phyloP scores from a whole-genome alignment of 495 filamentous ascomycete genomes.

The Rhizodiscina lignyota region DNA sequence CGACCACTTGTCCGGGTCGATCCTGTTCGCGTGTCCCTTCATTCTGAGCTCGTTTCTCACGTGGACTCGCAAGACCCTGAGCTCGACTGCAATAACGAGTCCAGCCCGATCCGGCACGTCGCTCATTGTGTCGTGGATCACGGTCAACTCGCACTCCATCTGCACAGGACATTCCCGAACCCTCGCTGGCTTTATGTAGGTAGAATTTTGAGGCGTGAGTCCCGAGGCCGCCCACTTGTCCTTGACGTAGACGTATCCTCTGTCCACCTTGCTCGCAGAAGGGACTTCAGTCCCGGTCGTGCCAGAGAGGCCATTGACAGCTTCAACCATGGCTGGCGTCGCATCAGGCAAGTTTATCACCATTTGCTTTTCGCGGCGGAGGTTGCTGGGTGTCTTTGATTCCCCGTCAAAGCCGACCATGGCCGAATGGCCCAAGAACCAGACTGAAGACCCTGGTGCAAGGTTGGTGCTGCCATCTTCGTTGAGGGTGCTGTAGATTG shows the following conservation, averaged over 20 bases:
- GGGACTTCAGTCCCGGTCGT: constrained; percentile 24
- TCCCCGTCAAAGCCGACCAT: too few species aligned
- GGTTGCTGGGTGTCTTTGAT: too few species aligned
- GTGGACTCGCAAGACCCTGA: constrained; percentile 8
- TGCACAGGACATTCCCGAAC: constrained; percentile 26
- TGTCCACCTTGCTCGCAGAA: constrained; percentile 11
- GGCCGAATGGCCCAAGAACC: too few species aligned
- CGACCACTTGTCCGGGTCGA: constrained; percentile 26
- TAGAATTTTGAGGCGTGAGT: constrained; percentile 19
- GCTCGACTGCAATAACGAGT: constrained; percentile 6
- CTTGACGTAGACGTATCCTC: constrained; percentile 22
- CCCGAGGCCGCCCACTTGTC: constrained; percentile 25
- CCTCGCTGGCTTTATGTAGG: constrained; percentile 11
- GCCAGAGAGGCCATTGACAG: constrained; percentile 23
- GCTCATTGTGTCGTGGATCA: constrained; percentile 17
- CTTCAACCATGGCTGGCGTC: constrained; percentile 21
- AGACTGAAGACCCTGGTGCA: too few species aligned
- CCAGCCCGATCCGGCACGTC: constrained; percentile 14
- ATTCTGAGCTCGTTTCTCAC: constrained; percentile 11
- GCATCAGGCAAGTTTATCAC: constrained; percentile 29
- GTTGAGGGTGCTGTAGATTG: too few species aligned
- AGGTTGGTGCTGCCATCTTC: too few species aligned
- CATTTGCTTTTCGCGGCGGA: constrained; percentile 26
- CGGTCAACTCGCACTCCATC: constrained; percentile 24
- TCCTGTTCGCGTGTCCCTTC: constrained; percentile 22